These are phyloP conservation scores for Pterocarpus macrocarpus DNA, from an alignment of 306 rosid species.

Conservation along the genomic window DNA sequence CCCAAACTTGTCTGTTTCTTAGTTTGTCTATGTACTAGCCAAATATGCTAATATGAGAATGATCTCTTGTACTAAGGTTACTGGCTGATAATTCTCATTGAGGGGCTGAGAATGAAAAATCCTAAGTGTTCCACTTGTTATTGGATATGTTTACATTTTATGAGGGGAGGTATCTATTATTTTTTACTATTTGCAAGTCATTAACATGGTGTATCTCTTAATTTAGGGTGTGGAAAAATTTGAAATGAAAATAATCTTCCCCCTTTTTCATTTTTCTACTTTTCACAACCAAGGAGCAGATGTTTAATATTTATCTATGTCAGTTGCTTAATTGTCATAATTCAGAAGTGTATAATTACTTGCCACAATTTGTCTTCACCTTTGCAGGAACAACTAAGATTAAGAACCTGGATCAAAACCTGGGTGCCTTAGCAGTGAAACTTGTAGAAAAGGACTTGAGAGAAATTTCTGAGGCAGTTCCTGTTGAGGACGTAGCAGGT, in stretches of 20 bases:
- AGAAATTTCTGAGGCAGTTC: slow-evolving; percentile 64
- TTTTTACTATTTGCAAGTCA: no score
- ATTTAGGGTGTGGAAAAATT: no score
- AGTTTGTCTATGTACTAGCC: no score
- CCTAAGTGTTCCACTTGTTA: no score
- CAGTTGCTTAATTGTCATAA: no score
- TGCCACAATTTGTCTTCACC: slow-evolving; percentile 35
- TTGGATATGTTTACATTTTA: no score
- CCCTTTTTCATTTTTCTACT: background rate
- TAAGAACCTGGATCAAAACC: slow-evolving; percentile 68
- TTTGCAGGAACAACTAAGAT: slow-evolving; percentile 66
- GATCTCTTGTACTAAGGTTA: background rate
- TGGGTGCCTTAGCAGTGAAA: slow-evolving; percentile 62
- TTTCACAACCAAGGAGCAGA: background rate
- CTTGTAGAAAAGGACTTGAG: slow-evolving; percentile 54
- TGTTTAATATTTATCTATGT: no score
- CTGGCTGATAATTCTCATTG: no score
- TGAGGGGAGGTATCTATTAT: no score
- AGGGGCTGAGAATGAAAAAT: no score
- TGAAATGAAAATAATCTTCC: background rate
- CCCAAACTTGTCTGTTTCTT: no score
- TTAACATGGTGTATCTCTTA: no score
- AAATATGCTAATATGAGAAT: background rate
- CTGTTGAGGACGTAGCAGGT: slow-evolving; percentile 64
- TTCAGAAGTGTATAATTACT: background rate